Conservation (phyloP, 2,329 filamentous ascomycete genomes). For the Lasiodiplodia citricola region DNA sequence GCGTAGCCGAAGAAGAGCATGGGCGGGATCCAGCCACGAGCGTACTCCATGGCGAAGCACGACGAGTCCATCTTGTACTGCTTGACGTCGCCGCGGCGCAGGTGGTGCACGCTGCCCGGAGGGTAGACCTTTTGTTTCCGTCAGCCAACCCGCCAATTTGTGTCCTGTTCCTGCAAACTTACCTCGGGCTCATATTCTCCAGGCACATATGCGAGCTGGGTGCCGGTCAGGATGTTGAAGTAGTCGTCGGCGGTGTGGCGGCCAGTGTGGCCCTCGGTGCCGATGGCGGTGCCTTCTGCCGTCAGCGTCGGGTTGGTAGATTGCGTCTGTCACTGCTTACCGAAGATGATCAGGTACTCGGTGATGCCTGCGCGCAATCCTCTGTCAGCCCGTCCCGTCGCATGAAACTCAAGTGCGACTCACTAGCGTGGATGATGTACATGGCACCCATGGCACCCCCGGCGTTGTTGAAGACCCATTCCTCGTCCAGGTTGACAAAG, state of each 20-base stretch:
- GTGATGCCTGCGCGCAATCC: slow-evolving; percentile 66
- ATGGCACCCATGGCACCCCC: slow-evolving; percentile 91
- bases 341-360: slow-evolving; percentile 90
- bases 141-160: neutral
- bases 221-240: slow-evolving; percentile 85
- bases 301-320: neutral
- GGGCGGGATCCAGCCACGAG: slow-evolving; percentile 86
- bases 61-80: slow-evolving; percentile 80
- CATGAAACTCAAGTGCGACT: slow-evolving; percentile 36
- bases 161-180: neutral
- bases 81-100: slow-evolving; percentile 73
- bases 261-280: slow-evolving; percentile 86
- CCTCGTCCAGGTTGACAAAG: slow-evolving; percentile 72
- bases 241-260: slow-evolving; percentile 93
- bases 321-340: neutral
- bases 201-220: slow-evolving; percentile 75
- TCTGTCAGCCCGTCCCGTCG: neutral
- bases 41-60: slow-evolving; percentile 85
- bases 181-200: slow-evolving; percentile 68
- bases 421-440: slow-evolving; percentile 87
- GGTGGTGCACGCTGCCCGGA: slow-evolving; percentile 72
- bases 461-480: slow-evolving; percentile 93
- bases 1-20: slow-evolving; percentile 92
- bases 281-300: slow-evolving; percentile 68
- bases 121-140: slow-evolving; percentile 59